Evolutionary conservation across 2,329 filamentous ascomycete species (phyloP).

Genomic region (Mycogone perniciosa): DNA sequence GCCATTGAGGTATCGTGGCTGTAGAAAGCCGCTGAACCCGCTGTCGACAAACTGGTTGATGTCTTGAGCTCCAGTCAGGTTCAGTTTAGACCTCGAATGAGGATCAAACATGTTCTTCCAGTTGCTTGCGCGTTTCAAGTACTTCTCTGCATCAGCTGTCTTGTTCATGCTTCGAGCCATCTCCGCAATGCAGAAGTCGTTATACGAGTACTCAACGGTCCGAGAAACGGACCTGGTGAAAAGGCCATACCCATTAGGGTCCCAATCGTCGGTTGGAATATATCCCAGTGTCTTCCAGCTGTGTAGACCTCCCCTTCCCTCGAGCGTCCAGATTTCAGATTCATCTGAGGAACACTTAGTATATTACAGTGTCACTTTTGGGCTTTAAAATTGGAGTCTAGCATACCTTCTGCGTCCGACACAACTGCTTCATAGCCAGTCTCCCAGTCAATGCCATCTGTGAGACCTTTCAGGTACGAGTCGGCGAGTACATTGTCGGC

Average conservation of each 20-base stretch:
- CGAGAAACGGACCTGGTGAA: constrained; percentile 65
- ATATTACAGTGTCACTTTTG: too few species aligned
- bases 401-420: constrained; percentile 59
- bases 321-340: constrained; percentile 56
- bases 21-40: constrained; percentile 54
- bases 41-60: constrained; percentile 41
- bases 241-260: constrained; percentile 56
- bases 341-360: constrained; percentile 28
- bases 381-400: too few species aligned
- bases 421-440: constrained; percentile 66
- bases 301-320: constrained; percentile 63
- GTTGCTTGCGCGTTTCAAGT: constrained; percentile 54
- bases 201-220: constrained; percentile 73
- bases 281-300: constrained; percentile 68
- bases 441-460: constrained; percentile 58
- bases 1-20: constrained; percentile 59
- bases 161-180: constrained; percentile 55
- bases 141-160: constrained; percentile 49
- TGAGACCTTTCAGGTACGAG: constrained; percentile 64
- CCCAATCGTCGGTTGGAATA: constrained; percentile 64
- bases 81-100: constrained; percentile 22
- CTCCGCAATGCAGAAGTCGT: constrained; percentile 65
- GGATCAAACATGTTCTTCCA: constrained; percentile 62
- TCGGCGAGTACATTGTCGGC: constrained; percentile 67
- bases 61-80: constrained; percentile 35